Evolutionary conservation across 805 yeast genomes (phyloP), one percentile per base, ranked within the genome.

Genomic region (Wickerhamomyces mucosus): DNA sequence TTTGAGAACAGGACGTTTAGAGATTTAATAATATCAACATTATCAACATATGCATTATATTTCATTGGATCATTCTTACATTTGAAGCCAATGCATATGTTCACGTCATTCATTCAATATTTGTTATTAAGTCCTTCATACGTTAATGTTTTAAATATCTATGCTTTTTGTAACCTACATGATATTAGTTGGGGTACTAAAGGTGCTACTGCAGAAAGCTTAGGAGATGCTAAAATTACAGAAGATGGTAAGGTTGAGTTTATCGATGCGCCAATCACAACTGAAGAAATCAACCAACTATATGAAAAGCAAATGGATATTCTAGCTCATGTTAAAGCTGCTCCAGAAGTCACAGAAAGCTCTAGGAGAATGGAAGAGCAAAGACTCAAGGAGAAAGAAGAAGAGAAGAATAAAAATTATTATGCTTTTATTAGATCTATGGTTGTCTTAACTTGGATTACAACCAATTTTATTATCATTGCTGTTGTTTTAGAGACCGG

Each of bases 171-270:
- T 63, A 89, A 89, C 57, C 79, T 89, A 38, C 95, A 89, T 55
- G 98, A 89, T 62, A 77, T 89, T 29, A 82, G 96, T 6, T 89
- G 97, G 97, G 97, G 97, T 53, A 89, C 95, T 4, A 84, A 88
- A 55, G 95, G 95, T 29, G 84, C 78, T 31, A 68, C 74, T 28
- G 51, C 74, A 63, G 50, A 72, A 63, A 58, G 94, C 71, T 65
- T 92, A 46, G 97, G 96, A 38, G 75, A 78, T 27, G 96, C 95
- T 16, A 82, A 78, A 46, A 67, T 83, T 4, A 66, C 69, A 24
- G 69, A 64, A 32, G 75, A 69, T 34, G 85, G 81, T 43, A 75
- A 75, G 38, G 67, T 77, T 33, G 79, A 76, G 40, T 50, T 45
- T 19, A 65, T 75, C 50, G 79, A 72, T 41, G 70, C 79, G 20